Evolutionary conservation across 1,284 basidiomycete species (phyloP), one percentile per base, ranked within the genome.

Genomic region (Ceratobasidium papillatum): DNA sequence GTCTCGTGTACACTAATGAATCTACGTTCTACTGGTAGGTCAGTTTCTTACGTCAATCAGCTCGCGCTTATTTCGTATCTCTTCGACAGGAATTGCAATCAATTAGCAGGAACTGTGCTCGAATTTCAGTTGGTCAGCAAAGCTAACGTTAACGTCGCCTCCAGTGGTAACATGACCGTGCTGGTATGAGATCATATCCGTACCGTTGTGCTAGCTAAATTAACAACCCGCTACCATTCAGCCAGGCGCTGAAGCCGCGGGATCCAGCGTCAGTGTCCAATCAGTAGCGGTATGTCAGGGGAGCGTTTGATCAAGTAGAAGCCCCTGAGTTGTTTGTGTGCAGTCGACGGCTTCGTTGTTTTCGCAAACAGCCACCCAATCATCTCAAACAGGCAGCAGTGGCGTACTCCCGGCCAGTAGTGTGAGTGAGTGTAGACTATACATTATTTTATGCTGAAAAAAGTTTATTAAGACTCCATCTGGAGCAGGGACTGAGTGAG

Each of bases 191-290:
- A 2, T 32, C 1, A 3, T 17, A 22, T 30, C 14, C 32, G 7
- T 14, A 9, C 11, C 3, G 19, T 56, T 22, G 11, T 41, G 36
- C 11, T 9, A 2, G 34, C 19, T n/a, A 27, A n/a, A 5, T 5
- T 19, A 32, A 36, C 51, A 19, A 8, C 8, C 2, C 22, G 38
- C 11, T 25, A 27, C 12, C 17, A 25, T 9, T 30, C 43, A 71
- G 68, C 54, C 68, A 38, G 54, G 54, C 3, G 56, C 56, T 9
- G 17, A 59, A n/a, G 68, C 68, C 12, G n/a, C 43, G 3, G 68
- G 41, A 32, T 71, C 68, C 4, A 71, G 68, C 30, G 32, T 71
- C n/a, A 71, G 68, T 36, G 30, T 43, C 8, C 36, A 45, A 59
- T 71, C 54, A 30, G 68, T 71, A 11, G 54, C 54, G 22, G 68